Base-by-base conservation (phyloP, 768 basidiomycete species). In the Leccinum truebloodii region DNA sequence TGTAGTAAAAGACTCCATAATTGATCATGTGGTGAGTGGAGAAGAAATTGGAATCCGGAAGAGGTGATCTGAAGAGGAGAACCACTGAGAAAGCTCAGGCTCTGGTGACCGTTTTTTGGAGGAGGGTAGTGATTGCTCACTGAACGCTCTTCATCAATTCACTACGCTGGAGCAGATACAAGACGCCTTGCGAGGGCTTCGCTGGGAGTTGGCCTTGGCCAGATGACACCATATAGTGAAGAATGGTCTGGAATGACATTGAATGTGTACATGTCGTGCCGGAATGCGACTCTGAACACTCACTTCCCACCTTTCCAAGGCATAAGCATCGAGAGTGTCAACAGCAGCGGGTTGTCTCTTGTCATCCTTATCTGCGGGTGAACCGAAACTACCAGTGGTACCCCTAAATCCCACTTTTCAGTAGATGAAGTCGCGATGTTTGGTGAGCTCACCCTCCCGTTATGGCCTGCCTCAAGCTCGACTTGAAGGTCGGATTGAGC, bases 151-250 rank as follows among this genome's bases (percentile, higher is more conserved):
- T 79, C 97, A 98, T 98, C 59, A 99, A 79, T 18, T 90, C 90
- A 71, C 93, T 94, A 44, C 87, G 80, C 67, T 91, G 81, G 2
- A 99, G 80, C 7, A 98, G 81, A 69, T 86, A 89, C 9, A 96
- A 78, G 14, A 98, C 95, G 20, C 88, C 90, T 62, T 86, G 85
- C 1, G 91, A 91, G 6, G 95, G 94, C 70, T 84, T 86, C 8
- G 86, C 77, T 26, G 90, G 85, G 39, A 83, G 78, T 70, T 90
- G 85, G n/a, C 86, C 92, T 30, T 85, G 86, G 13, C 87, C 92
- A 34, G 91, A 96, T 9, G 93, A 95, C 4, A 99, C 97, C 95
- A 99, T 97, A 71, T 92, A 98, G 75, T 98, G 94, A 49, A 98
- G 81, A 67, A 98, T 96, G 0, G 94, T 95, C 95, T 98, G 41